Conservation (phyloP, 345 rosid species). For the Euphorbia lathyris region DNA sequence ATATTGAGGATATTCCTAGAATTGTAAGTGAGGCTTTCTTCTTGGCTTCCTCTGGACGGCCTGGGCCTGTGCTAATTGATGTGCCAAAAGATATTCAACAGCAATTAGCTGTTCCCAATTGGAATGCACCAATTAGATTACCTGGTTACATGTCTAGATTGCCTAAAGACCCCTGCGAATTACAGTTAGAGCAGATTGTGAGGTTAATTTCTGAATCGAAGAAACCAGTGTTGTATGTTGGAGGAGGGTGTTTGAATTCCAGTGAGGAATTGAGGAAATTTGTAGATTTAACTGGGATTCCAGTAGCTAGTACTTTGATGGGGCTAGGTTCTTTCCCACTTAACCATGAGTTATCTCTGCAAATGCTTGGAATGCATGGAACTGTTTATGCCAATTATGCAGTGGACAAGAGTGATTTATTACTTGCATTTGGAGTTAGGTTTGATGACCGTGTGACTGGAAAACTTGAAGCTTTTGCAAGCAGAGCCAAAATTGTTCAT, state of each 20-base stretch:
- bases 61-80: slow-evolving; percentile 93
- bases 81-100: slow-evolving; percentile 94
- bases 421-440: slow-evolving; percentile 94
- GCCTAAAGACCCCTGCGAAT: slow-evolving; percentile 58
- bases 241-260: slow-evolving; percentile 97
- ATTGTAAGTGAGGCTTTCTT: slow-evolving; percentile 76
- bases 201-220: slow-evolving; percentile 72
- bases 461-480: slow-evolving; percentile 93
- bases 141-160: slow-evolving; percentile 74
- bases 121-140: slow-evolving; percentile 56
- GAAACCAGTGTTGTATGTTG: slow-evolving; percentile 92
- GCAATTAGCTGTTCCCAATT: slow-evolving; percentile 74
- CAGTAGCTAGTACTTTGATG: slow-evolving; percentile 97
- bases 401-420: slow-evolving; percentile 77
- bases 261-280: slow-evolving; percentile 76
- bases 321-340: slow-evolving; percentile 79
- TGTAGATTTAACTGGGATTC: slow-evolving; percentile 84
- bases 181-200: slow-evolving; percentile 71
- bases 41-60: slow-evolving; percentile 80
- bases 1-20: slow-evolving; percentile 88
- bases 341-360: slow-evolving; percentile 61
- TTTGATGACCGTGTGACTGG: slow-evolving; percentile 97
- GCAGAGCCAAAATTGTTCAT: slow-evolving; percentile 90
- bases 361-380: slow-evolving; percentile 99
- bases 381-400: slow-evolving; percentile 91